Base-by-base conservation (phyloP, 2,329 filamentous ascomycete species). In the Exophiala calicioides region DNA sequence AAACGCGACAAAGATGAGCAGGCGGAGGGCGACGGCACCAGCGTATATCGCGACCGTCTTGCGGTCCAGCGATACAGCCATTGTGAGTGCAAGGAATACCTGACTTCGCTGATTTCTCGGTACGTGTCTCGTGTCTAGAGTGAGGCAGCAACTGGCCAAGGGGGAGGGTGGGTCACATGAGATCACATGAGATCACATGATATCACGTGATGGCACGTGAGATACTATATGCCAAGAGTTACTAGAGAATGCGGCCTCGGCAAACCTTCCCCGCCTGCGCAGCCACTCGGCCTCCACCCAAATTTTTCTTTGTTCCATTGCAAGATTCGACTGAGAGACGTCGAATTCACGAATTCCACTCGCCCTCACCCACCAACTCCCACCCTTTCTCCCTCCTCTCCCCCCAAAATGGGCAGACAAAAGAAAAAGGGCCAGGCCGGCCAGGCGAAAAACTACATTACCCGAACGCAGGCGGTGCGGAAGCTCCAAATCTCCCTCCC, bases 381-480 rank as follows among this genome's bases (percentile, higher is more conserved):
- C 20, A 9, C 31, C 18, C 23, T 5, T 18, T 8, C 27, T 21
- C 18, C 19, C 15, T 3, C 9, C 23, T 8, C 12, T 36, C 4
- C 26, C 5, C 18, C 8, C n/a, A 80, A 50, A 21, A 84, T 94
- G 89, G 81, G 74, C 45, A 84, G 82, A 63, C 85, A 90, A 62
- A 94, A 93, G 83, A 94, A 88, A 79, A 96, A 91, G 76, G 82
- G 90, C 66, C 83, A 87, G 68, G 79, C 90, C 67, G 93, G 93
- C 69, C 86, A 89, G 69, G 90, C 90, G 74, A 95, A 93, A 75
- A 98, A 98, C 80, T 98, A 91, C 77, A 90, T 98, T 62, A 98
- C 93, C 47, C 82, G 93, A 69, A 96, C 91, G 31, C 90, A 96
- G 75, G 93, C 93, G 34, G 89, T 98, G 62, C 89, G 90, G 70